Evolutionary conservation across 208 protist genomes (phyloP).

Genomic region (Giardia duodenalis): DNA sequence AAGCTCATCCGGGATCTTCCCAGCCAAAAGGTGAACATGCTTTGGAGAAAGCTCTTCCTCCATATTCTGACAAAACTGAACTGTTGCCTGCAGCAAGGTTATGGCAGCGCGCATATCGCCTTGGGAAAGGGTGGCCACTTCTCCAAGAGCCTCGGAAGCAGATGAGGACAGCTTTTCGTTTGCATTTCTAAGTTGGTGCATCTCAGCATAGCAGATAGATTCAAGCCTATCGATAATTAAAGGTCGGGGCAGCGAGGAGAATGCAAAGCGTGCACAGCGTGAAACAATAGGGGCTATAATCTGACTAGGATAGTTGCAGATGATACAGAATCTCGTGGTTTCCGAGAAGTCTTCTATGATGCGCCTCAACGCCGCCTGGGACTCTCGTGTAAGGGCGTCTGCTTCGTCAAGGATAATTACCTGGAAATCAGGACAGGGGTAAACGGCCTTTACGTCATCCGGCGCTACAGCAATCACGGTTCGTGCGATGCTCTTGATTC

Average conservation of each 20-base stretch:
- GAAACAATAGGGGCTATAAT: conserved; percentile 96
- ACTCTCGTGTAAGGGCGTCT: conserved; percentile 87
- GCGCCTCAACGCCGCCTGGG: conserved; percentile 83
- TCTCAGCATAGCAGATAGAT: neutral
- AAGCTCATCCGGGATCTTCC: neutral
- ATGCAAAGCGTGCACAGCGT: conserved; percentile 95
- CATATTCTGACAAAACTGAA: neutral
- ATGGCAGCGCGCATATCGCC: conserved; percentile 16
- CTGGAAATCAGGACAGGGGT: conserved; percentile 67
- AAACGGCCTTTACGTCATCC: neutral
- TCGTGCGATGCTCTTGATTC: conserved; percentile 92
- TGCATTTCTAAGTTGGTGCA: no score
- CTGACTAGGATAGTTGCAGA: conserved; percentile 94
- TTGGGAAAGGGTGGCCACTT: neutral
- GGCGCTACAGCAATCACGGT: neutral
- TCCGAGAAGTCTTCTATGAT: conserved; percentile 89
- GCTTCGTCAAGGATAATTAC: conserved; percentile 98
- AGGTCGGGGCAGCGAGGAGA: conserved; percentile 64
- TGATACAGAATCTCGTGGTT: conserved; percentile 90
- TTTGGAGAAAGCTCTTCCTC: neutral
- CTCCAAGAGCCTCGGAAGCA: neutral
- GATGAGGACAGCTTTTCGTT: neutral
- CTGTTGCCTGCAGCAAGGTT: neutral
- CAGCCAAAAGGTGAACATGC: neutral
- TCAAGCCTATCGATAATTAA: neutral